Evolutionary conservation across 2,329 filamentous ascomycete species (phyloP).

Genomic region (Beauveria varroae): DNA sequence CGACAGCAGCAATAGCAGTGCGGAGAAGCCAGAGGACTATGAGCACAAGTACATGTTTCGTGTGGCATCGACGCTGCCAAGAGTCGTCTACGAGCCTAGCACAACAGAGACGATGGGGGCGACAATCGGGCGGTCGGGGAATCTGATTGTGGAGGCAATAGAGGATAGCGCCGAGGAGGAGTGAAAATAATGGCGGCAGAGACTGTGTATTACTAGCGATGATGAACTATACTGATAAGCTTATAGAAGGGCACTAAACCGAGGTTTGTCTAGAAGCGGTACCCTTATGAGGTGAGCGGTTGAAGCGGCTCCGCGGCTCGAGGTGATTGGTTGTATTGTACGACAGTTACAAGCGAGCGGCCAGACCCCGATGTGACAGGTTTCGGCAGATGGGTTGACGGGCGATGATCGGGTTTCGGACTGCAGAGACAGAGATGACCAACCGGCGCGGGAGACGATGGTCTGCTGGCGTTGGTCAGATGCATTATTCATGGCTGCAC

Average conservation of each 20-base stretch:
- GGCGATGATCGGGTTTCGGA: too few relatives aligned
- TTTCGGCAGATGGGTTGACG: too few relatives aligned
- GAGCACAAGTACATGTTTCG: conserved; percentile 78
- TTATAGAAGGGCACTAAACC: too few relatives aligned
- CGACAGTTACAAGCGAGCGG: too few relatives aligned
- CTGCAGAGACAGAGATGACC: neutral
- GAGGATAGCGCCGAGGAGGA: conserved; percentile 29
- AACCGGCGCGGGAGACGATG: neutral
- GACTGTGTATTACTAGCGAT: conserved; percentile 8
- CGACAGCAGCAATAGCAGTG: conserved; percentile 19
- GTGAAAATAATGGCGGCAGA: conserved; percentile 19
- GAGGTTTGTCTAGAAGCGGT: too few relatives aligned
- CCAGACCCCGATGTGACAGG: too few relatives aligned
- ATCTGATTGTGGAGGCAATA: conserved; percentile 74
- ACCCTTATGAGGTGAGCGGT: neutral
- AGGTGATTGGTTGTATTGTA: too few relatives aligned
- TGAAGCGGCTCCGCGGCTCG: neutral
- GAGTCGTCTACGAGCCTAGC: conserved; percentile 69
- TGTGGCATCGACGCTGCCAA: conserved; percentile 77
- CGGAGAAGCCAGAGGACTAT: conserved; percentile 56
- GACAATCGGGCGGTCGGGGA: conserved; percentile 73
- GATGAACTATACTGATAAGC: neutral
- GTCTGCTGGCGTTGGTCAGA: neutral
- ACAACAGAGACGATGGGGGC: conserved; percentile 58
- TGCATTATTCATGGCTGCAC: neutral